phyloP scores from a whole-genome alignment of 2,329 filamentous ascomycete species.

The Colletotrichum echinochloae region DNA sequence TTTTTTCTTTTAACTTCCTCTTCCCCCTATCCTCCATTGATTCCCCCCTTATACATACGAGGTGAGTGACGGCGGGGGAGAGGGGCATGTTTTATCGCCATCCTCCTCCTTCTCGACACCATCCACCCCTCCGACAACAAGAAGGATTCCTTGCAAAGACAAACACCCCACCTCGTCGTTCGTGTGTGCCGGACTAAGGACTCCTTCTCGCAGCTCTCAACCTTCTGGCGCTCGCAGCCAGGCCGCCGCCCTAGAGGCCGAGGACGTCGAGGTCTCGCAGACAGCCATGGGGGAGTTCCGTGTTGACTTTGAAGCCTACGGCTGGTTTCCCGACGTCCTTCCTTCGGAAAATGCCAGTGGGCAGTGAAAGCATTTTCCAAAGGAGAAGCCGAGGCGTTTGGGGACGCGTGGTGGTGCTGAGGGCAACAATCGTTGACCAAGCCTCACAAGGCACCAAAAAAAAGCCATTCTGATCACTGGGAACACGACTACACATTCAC shows the following conservation, averaged over 20 bases:
- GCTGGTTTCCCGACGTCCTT: constrained; percentile 66
- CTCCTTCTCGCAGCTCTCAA: constrained; percentile 55
- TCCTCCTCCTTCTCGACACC: not conserved
- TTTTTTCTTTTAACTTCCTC: too few relatives aligned
- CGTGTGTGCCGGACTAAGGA: not conserved
- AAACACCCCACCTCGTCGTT: not conserved
- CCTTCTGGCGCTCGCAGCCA: constrained; percentile 63
- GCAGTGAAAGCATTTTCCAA: not conserved
- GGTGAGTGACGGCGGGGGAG: too few relatives aligned
- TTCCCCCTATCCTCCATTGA: too few relatives aligned
- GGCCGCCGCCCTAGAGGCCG: constrained; percentile 61
- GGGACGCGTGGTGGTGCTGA: not conserved
- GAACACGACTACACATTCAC: not conserved
- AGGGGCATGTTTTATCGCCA: not conserved
- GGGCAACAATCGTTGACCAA: not conserved
- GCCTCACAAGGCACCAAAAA: not conserved
- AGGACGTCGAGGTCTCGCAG: constrained; percentile 64
- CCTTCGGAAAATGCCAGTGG: constrained; percentile 57
- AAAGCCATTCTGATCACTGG: too few relatives aligned
- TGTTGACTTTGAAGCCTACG: constrained; percentile 64
- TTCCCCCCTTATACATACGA: too few relatives aligned
- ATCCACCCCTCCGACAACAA: too few relatives aligned
- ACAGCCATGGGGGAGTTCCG: constrained; percentile 63
- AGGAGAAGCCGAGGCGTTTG: not conserved
- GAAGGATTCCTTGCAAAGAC: too few relatives aligned